Evolutionary conservation across 2,329 filamentous ascomycete genomes (phyloP), one percentile per base, ranked within the genome.

Genomic region (Metarhizium sp.): DNA sequence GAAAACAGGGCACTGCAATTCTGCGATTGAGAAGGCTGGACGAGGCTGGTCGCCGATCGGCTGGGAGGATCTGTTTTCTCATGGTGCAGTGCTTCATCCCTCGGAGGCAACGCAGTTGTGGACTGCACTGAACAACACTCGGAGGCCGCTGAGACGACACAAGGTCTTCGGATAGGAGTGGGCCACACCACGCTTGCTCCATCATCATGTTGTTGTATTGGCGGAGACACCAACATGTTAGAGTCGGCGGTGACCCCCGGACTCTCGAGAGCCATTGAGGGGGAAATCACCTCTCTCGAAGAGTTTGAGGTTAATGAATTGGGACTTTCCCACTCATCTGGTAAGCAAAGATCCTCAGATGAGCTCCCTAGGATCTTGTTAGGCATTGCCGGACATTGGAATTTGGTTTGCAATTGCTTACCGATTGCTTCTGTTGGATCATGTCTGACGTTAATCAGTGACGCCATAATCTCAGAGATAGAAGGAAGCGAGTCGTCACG

Each of bases 401-500:
- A 18, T 18, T 11, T 40, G 30, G n/a, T 50, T 38, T 34, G 30
- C n/a, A 18, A 20, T 20, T 34, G 11, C 32, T 32, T 38, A 20
- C 30, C 11, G 36, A 20, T n/a, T 7, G 3, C 49, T 20, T 34
- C 49, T 30, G 32, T 38, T 32, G 49, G n/a, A 36, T 14, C 13
- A 14, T 34, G 49, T 50, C 30, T 3, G 25, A 30, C 10, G 13
- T 11, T 50, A 18, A 45, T 8, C n/a, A 45, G 1, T 1, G n/a
- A 36, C 30, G 51, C 25, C 38, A 43, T 25, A 52, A 52, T 40
- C 40, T 29, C 51, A 40, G 51, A 52, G 51, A 52, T 52, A 32
- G 40, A 52, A 42, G 51, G 40, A 34, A 52, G 51, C 8, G 51
- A 52, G 18, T 52, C 51, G 51, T 52, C 40, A 45, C 4, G 38